Evolutionary conservation across 441 rosid species (phyloP).

Genomic region (Corymbia citriodora): DNA sequence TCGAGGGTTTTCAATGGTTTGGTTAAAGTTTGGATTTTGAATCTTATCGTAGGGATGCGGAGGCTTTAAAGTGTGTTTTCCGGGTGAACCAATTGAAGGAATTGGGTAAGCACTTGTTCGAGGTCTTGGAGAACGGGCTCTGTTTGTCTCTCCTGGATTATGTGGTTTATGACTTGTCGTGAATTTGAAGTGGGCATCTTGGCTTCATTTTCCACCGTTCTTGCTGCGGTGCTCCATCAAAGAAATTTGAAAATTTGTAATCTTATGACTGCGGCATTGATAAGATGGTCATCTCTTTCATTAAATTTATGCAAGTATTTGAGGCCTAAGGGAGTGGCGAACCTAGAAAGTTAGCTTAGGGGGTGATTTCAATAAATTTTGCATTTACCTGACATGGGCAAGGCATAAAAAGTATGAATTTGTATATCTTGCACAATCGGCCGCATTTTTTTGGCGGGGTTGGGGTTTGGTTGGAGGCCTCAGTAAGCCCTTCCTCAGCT

Average conservation of each 20-base stretch:
- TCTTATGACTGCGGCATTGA: neutral
- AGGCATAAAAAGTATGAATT: neutral
- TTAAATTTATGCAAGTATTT: neutral
- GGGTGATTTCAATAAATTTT: neutral
- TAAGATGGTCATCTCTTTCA: neutral
- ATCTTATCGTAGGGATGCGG: slow-evolving; percentile 55
- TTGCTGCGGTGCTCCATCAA: neutral
- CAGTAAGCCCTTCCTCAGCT: neutral
- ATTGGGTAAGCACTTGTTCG: slow-evolving; percentile 34
- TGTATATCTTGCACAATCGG: neutral
- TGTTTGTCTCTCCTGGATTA: neutral
- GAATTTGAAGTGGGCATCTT: neutral
- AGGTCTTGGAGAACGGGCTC: neutral
- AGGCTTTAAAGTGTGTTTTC: slow-evolving; percentile 56
- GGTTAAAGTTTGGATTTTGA: neutral
- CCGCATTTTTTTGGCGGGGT: rapidly evolving
- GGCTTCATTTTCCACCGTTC: neutral
- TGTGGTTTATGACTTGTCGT: neutral
- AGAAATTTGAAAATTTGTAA: neutral
- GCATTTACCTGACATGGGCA: neutral
- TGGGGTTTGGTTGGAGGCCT: neutral
- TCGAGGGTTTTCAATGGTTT: neutral
- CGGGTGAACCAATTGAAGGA: slow-evolving; percentile 78
- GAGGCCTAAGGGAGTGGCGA: neutral
- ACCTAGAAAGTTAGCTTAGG: neutral